Base-by-base conservation (phyloP, 1,139 yeast genomes). In the Zygosaccharomyces pseudobailii region DNA sequence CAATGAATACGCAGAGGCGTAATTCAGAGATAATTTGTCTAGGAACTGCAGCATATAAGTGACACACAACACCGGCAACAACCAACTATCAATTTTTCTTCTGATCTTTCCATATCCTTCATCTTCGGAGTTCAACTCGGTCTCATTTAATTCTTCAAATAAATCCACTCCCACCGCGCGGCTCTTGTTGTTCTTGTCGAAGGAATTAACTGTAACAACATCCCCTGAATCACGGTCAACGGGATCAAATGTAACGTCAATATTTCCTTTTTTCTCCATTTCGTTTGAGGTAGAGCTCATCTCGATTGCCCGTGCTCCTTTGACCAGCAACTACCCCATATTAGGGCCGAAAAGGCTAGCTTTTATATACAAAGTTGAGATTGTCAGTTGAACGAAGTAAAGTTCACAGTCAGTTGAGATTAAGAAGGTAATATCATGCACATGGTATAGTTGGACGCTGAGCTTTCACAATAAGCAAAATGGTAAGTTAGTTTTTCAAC, bases 31-130 rank as follows among this genome's bases (percentile, higher is more conserved):
- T 31, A 70, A 52, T 48, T 72, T 72, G 51, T 71, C 74, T 40
- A 71, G 56, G 49, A 69, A 71, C 51, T 71, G 74, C 33, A 71
- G 55, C 40, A 63, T 60, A 47, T 70, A 71, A 0, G 74, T 68
- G 32, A 71, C 49, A 56, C 74, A 71, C 33, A 72, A 53, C 25
- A 72, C 48, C 1, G 75, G 73, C 40, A 71, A 50, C 36, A 72
- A 51, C 48, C 71, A 55, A 30, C 37, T 45, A 55, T 72, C 76
- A 27, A 71, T 55, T 49, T 69, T 71, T 41, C 68, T 53, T 44
- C 70, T 49, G 34, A 52, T 43, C 19, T 48, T 50, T 8, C 54
- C 54, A 38, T 53, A 53, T 17, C 47, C 53, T 27, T 36, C 41
- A 31, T 53, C 55, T 17, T 47, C 49, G 13, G 43, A 42, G 4